These are phyloP conservation scores for Saccharomycopsis babjevae DNA, from an alignment of 805 yeast genomes.

Conservation along the genomic window DNA sequence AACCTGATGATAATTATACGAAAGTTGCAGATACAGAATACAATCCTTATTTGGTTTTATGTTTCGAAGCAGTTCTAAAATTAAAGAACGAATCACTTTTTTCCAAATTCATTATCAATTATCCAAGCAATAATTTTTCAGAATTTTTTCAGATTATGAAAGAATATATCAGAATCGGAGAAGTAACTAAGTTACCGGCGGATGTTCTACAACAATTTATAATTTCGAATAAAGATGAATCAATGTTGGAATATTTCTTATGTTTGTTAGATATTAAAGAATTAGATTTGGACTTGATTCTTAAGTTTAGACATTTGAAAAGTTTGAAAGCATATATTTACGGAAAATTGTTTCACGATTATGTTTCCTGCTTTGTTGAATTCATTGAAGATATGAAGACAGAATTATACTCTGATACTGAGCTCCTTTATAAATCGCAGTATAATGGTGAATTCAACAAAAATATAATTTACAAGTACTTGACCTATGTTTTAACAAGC, in stretches of 20 bases:
- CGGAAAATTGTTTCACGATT: constrained; percentile 48
- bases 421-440: no score
- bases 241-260: constrained; percentile 52
- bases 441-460: constrained; percentile 1
- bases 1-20: background rate
- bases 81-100: background rate
- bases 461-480: constrained; percentile 42
- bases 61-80: background rate
- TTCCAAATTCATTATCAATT: background rate
- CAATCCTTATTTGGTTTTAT: background rate
- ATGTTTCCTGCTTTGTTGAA: constrained; percentile 57
- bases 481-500: constrained; percentile 64
- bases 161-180: constrained; percentile 24
- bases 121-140: constrained; percentile 29
- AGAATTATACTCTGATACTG: constrained; percentile 17
- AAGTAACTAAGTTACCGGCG: constrained; percentile 35
- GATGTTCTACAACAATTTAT: constrained; percentile 44
- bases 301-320: constrained; percentile 21
- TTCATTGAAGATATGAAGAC: constrained; percentile 24
- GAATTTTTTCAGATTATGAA: constrained; percentile 21
- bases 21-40: background rate
- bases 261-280: constrained; percentile 57
- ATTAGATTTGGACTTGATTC: constrained; percentile 70
- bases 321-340: constrained; percentile 4
- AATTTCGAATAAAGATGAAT: constrained; percentile 22